Base-by-base conservation (phyloP, 306 rosid genomes). In the Gastrolobium bilobum region DNA sequence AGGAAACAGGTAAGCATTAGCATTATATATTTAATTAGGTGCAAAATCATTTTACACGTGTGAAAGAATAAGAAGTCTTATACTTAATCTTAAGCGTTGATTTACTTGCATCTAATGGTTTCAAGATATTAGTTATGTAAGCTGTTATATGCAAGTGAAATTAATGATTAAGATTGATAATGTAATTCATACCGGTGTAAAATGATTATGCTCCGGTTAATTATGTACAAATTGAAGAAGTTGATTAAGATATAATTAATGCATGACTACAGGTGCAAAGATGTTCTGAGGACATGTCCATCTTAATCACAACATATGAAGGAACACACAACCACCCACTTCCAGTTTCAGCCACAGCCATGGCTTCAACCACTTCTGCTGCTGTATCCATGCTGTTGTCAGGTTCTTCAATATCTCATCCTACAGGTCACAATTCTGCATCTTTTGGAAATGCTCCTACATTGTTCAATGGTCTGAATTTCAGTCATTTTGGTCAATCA, bases 331-430 rank as follows among this genome's bases (percentile, higher is more conserved):
- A 88, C 80, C 97, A 91, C 64, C 91, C 97, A 7, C 91, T 91
- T 71, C 84, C 94, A 2, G 83, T 85, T 68, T 81, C 97, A 51
- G 95, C 97, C 84, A 88, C 91, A 33, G 90, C 92, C 7, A 92
- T 89, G 95, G 97, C 93, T 69, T 92, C 95, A 86, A 88, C 93
- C 57, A 92, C 95, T 67, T 90, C 97, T 0, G 97, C 95, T 0
- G 97, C 97, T 0, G 95, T 83, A 38, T 86, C 95, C n/a, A 87
- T 92, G 97, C 87, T 92, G 10, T 59, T 89, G 68, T 86, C 92
- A 7, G 88, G 87, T 60, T 86, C 90, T 39, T 81, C 88, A 20
- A 83, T 71, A 31, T 89, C 93, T 80, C 83, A 76, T 38, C 69
- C 68, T 2, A 6, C 70, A 15, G 64, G 47, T 37, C 64, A 74